Base-by-base conservation (phyloP, 306 rosid species). In the Elaeagnus macrophylla region DNA sequence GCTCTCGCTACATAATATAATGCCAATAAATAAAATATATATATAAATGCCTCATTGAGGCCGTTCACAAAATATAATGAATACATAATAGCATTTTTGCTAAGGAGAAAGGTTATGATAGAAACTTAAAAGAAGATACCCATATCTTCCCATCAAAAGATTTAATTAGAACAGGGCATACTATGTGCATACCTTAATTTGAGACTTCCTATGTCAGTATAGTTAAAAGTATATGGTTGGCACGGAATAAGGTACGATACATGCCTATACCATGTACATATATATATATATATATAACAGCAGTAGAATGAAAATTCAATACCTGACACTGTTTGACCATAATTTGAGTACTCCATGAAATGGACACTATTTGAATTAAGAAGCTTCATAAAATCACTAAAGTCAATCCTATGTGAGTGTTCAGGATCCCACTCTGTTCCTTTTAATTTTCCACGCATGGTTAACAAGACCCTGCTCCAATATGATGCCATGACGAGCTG, bases 391-490 rank as follows among this genome's bases (percentile, higher is more conserved):
- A 91, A 91, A 74, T 87, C 89, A 44, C 96, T 87, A 50, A 73
- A 91, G 52, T 80, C 78, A 65, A 91, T 91, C 75, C 64, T 71
- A 65, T 87, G 95, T 7, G 99, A 91, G 65, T 75, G 80, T 67
- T 82, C 95, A 38, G 96, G 99, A 80, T 91, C 99, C 86, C 87
- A 84, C 61, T 91, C 95, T 1, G 95, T 80, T 61, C 96, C 99
- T 77, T 70, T 87, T 46, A 91, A 68, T 74, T 87, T 87, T 52
- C 96, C 95, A 0, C 93, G 81, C 70, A 75, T 37, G 37, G 79
- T 69, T 82, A 91, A 64, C 71, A 91, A 73, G 60, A 82, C 72
- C 75, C 96, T 78, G 57, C 95, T 86, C 95, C 89, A 84, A 12
- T 62, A 42, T 37, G 99, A 87, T 70, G 99, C 99, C 99, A 91